Conservation (phyloP, 345 rosid genomes). For the Brassica cretica region DNA sequence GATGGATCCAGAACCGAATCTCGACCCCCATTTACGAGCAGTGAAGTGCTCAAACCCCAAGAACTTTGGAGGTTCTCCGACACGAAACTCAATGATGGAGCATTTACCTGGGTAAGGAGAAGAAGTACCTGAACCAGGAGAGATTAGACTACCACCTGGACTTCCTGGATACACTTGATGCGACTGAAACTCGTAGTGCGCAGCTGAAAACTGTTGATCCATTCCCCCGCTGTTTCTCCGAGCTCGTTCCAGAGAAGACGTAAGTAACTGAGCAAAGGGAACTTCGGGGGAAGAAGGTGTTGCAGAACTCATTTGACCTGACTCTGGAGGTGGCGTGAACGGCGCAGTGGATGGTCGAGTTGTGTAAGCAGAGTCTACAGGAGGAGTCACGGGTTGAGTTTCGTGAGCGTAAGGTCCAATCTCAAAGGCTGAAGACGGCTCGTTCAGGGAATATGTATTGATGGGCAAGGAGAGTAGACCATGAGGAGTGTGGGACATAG, state of each 20-base stretch:
- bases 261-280: conserved; percentile 87
- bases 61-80: conserved; percentile 64
- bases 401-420: conserved; percentile 93
- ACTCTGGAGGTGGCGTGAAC: conserved; percentile 78
- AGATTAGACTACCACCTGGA: conserved; percentile 72
- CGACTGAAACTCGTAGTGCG: conserved; percentile 51
- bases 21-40: conserved; percentile 75
- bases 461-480: conserved; percentile 52
- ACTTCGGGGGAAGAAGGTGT: conserved; percentile 94
- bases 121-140: conserved; percentile 79
- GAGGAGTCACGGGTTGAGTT: conserved; percentile 93
- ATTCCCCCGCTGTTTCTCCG: conserved; percentile 50
- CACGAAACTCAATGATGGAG: conserved; percentile 61
- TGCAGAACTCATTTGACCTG: conserved; percentile 45
- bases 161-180: conserved; percentile 69
- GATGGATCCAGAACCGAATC: conserved; percentile 78
- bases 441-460: conserved; percentile 29
- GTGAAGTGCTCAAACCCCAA: conserved; percentile 65
- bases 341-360: conserved; percentile 98
- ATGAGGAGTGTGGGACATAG: conserved; percentile 76
- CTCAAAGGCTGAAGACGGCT: conserved; percentile 70
- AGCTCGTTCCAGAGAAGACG: conserved; percentile 67
- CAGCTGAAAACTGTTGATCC: conserved; percentile 56
- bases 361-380: conserved; percentile 80
- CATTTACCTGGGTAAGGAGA: conserved; percentile 79